Conservation (phyloP, 2,329 filamentous ascomycete species). For the Claviceps quebecensis region DNA sequence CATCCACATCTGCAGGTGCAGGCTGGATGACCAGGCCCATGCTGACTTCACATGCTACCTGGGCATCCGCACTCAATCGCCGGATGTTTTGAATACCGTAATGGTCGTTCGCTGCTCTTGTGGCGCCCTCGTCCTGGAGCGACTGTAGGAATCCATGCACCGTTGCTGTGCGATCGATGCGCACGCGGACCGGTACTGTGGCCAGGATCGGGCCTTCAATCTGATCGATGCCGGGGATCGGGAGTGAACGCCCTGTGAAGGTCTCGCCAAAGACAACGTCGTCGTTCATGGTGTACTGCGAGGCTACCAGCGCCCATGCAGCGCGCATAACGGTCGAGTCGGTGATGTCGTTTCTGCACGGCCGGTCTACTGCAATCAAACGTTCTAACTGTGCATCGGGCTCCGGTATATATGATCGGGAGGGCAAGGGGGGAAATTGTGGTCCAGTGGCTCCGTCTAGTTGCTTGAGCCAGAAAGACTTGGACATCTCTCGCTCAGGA, state of each 20-base stretch:
- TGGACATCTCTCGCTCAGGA: constrained; percentile 9
- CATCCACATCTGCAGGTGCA: background rate
- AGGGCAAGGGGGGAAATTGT: constrained; percentile 5
- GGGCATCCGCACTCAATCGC: constrained; percentile 6
- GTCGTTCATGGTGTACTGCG: constrained; percentile 19
- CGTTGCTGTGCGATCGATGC: constrained; percentile 4
- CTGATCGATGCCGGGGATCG: constrained; percentile 13
- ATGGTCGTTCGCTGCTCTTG: constrained; percentile 13
- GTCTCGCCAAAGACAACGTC: constrained; percentile 19
- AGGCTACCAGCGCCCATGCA: constrained; percentile 21
- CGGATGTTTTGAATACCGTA: constrained; percentile 17
- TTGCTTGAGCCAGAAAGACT: constrained; percentile 27
- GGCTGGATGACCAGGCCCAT: constrained; percentile 6
- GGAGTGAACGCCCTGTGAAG: constrained; percentile 14
- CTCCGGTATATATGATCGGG: constrained; percentile 3
- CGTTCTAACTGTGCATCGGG: constrained; percentile 2
- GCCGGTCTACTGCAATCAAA: constrained; percentile 1
- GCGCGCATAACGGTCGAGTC: constrained; percentile 13
- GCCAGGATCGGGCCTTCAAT: constrained; percentile 16
- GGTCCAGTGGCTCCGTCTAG: constrained; percentile 14
- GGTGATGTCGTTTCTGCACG: constrained; percentile 9
- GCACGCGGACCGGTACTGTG: constrained; percentile 12
- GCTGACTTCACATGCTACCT: constrained; percentile 8
- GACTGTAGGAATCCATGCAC: constrained; percentile 4
- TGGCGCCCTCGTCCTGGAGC: constrained; percentile 12